Evolutionary conservation across 495 filamentous ascomycete species (phyloP), one percentile per base, ranked within the genome.

Genomic region (Antarctomyces pellizariae): DNA sequence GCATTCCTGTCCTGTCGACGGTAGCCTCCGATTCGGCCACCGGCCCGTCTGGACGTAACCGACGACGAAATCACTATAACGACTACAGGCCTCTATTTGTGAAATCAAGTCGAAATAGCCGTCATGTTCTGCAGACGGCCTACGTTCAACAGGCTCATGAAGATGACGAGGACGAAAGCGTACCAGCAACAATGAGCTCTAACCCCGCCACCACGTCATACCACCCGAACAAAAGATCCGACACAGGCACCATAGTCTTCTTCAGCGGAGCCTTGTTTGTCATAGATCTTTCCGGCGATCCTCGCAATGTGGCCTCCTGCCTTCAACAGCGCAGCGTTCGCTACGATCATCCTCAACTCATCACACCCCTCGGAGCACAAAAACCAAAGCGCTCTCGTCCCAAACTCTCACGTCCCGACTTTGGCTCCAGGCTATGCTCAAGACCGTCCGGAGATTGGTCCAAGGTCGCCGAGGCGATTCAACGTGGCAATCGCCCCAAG

Each of bases 201-300:
- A 24, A 44, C 47, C 13, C 48, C 49, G 26, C 47, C 53, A 28
- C 49, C 48, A 34, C 54, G 38, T 27, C 51, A 47, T 18, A n/a
- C n/a, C n/a, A n/a, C n/a, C n/a, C n/a, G n/a, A n/a, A n/a, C n/a
- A n/a, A n/a, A n/a, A n/a, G n/a, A n/a, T 50, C 47, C 7, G 56
- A 56, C 10, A 68, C 65, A 37, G 76, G 77, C 7, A 70, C 76
- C 11, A 77, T 82, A 36, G 73, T 79, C 25, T 84, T 73, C 42
- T 84, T 82, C 45, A 73, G 69, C 29, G 62, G 65, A 13, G 67
- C 69, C 4, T 57, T 54, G 1, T 84, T 83, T 42, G 80, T 64
- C 45, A 78, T 68, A 7, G 76, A 84, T 49, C 55, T 82, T 3
- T 74, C 64, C 24, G 61, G 67, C n/a, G 67, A 76, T 38, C 23